Conservation (phyloP, 225 moss, liverwort and hornwort genomes). For the Lunularia cruciata region DNA sequence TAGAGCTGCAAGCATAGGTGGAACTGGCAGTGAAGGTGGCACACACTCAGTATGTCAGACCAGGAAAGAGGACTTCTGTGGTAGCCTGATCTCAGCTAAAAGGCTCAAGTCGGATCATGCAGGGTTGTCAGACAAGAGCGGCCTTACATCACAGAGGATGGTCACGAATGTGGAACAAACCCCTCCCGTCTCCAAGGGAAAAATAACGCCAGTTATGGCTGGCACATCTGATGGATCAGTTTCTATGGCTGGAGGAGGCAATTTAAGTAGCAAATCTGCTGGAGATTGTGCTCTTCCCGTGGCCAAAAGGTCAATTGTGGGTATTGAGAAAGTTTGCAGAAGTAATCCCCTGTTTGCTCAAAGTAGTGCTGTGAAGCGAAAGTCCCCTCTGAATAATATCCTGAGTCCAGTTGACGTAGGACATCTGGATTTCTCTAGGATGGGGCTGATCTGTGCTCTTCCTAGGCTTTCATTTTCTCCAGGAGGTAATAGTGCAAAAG, state of each 20-base stretch:
- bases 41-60: background rate
- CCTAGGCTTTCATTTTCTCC: conserved; percentile 34
- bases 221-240: conserved; percentile 6
- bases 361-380: conserved; percentile 41
- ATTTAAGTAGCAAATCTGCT: conserved; percentile 9
- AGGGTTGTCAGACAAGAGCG: conserved; percentile 20
- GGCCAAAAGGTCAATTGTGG: conserved; percentile 16
- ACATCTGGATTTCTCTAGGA: conserved; percentile 58
- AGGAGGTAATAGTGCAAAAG: conserved; percentile 40
- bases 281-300: conserved; percentile 10
- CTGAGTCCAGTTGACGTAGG: conserved; percentile 69
- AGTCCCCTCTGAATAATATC: conserved; percentile 41
- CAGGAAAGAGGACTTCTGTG: conserved; percentile 7
- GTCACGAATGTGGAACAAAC: conserved; percentile 8
- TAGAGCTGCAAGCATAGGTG: conserved; percentile 5
- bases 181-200: background rate
- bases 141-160: background rate
- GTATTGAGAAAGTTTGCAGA: conserved; percentile 33
- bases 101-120: conserved; percentile 26
- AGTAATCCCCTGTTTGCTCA: conserved; percentile 28
- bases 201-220: conserved; percentile 1
- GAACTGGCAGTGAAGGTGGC: conserved; percentile 4
- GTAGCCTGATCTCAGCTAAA: conserved; percentile 13
- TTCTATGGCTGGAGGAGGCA: background rate
- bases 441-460: conserved; percentile 57